Percentiles rank a stretch among this genome's conserved stretches.
Evolutionary conservation across 768 basidiomycete genomes (phyloP).

Genomic region (Boletus bicolor): DNA sequence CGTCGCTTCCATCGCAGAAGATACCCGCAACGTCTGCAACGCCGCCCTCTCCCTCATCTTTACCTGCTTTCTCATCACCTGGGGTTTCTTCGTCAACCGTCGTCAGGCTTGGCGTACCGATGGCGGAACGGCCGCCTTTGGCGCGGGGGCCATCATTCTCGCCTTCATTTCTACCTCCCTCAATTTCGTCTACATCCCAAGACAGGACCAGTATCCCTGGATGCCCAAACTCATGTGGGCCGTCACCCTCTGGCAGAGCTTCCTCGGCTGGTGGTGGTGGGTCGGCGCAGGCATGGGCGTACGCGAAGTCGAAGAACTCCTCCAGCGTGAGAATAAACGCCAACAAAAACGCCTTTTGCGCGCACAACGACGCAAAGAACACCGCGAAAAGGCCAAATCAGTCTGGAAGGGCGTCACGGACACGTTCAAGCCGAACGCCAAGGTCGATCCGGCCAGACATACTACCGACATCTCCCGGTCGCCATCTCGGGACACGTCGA

Average conservation of each 20-base stretch:
- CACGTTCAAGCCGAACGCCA: constrained; percentile 36
- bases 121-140: constrained; percentile 94
- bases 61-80: constrained; percentile 82
- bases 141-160: constrained; percentile 76
- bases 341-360: constrained; percentile 45
- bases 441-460: neutral
- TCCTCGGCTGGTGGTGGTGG: constrained; percentile 99
- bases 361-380: constrained; percentile 46
- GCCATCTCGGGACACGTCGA: constrained; percentile 10
- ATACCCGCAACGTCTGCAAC: constrained; percentile 91
- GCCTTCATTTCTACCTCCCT: constrained; percentile 80
- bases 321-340: constrained; percentile 52
- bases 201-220: constrained; percentile 87
- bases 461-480: neutral
- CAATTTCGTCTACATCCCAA: constrained; percentile 84
- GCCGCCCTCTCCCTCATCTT: constrained; percentile 95
- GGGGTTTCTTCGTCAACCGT: constrained; percentile 90
- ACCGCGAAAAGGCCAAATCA: constrained; percentile 50
- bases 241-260: constrained; percentile 95
- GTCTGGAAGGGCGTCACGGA: constrained; percentile 59
- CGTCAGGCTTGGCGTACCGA: constrained; percentile 93
- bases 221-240: constrained; percentile 87
- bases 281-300: constrained; percentile 88
- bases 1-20: constrained; percentile 58
- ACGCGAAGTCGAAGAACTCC: constrained; percentile 64